Base-by-base conservation (phyloP, 129 eudicot genomes). In the Artemisia tridentata region DNA sequence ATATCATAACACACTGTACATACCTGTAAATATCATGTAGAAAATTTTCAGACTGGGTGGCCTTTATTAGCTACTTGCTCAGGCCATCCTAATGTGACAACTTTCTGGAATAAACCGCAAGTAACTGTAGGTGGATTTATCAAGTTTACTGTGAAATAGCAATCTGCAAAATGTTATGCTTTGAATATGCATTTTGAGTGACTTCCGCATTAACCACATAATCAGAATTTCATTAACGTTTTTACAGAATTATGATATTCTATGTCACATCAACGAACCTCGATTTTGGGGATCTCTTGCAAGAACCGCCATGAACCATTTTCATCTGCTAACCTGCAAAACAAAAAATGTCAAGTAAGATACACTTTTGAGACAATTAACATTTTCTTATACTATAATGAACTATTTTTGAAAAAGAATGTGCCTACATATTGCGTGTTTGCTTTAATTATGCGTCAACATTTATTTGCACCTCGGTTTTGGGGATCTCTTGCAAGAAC, bases 241-340 rank as follows among this genome's bases (percentile, higher is more conserved):
- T 50, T 12, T 11, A 51, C 3, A 5, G 4, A 50, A 50, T 21
- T 58, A 11, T 47, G 68, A 11, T 2, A 49, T 29, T 17, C 29
- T 51, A 53, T 25, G 65, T 71, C 47, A 16, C 47, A 19, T 47
- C 43, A 69, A 77, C 79, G 21, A 69, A 83, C 85, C 86, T 86
- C 56, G 9, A 79, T 7, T 71, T 79, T 27, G 6, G 62, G 65
- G 50, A 61, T 65, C 18, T 74, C 86, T 48, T 83, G 86, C 62
- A 86, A 74, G 83, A 86, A 86, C 91, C 91, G 75, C 91, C 91
- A 86, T 18, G 91, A 86, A 65, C 91, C 88, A 78, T 75, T 74
- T 45, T 75, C 75, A 19, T 82, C 29, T 50, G 83, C 82, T 75
- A 86, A 83, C 69, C 91, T 86, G 80, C 51, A 75, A 74, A n/a